Evolutionary conservation across 2,329 filamentous ascomycete species (phyloP), one percentile per base, ranked within the genome.

Genomic region (Rhynchosporium agropyri): DNA sequence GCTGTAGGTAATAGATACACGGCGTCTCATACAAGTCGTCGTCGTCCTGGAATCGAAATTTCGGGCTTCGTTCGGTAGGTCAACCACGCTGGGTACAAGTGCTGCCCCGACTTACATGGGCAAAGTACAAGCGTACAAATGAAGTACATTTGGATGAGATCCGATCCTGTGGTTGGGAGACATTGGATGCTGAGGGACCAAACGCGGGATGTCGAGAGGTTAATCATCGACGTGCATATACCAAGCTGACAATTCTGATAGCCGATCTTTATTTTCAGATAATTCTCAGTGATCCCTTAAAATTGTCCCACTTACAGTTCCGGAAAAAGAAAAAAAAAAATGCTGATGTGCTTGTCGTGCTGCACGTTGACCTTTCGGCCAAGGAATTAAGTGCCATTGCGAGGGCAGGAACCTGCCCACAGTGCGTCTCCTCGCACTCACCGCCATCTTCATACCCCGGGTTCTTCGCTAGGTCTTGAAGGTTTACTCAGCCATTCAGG

Each of bases 161-260:
- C 38, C 28, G n/a, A 7, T 54, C 20, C n/a, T 26, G 36, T 53
- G 51, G 51, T 38, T 54, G 36, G 51, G 29, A 36, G 51, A 54
- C 28, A 26, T 20, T 28, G 36, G 9, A 6, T 6, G 6, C 40
- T 4, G 33, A 26, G 31, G 8, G n/a, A 12, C 36, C 8, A 5
- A 54, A 54, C 36, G 40, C 51, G 51, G 51, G 51, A 40, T 8
- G 51, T 29, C 33, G 51, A 40, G 13, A n/a, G 13, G 28, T 57
- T 9, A 45, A 46, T 45, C 45, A 57, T 40, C 43, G 26, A 33
- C 40, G 40, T 57, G 54, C 54, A 46, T 45, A 45, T 46, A 28
- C 54, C 40, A 45, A 45, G 40, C 42, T 57, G 54, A 45, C 40
- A 57, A 40, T 40, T n/a, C 33, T 29, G 4, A 33, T 31, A 13